phyloP scores from a whole-genome alignment of 2,329 filamentous ascomycete species.

The Nothophoma quercina region DNA sequence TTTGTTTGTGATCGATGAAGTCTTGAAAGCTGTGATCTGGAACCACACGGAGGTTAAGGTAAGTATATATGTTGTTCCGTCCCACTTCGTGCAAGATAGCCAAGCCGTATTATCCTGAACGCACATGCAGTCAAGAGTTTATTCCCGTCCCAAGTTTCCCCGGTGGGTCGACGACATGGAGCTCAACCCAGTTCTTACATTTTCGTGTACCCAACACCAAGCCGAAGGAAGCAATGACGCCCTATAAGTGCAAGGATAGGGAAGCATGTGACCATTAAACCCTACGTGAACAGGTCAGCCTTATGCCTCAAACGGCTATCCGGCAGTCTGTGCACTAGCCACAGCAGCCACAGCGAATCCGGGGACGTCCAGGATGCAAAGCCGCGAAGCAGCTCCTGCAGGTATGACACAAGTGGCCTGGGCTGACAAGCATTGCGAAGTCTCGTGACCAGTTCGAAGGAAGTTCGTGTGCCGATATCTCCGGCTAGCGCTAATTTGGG shows the following conservation, averaged over 20 bases:
- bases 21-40: slow-evolving; percentile 7
- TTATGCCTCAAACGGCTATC: slow-evolving; percentile 28
- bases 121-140: slow-evolving; percentile 12
- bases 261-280: slow-evolving; percentile 26
- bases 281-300: slow-evolving; percentile 26
- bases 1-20: background rate
- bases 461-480: slow-evolving; percentile 16
- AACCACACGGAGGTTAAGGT: background rate
- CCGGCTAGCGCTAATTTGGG: slow-evolving; percentile 19
- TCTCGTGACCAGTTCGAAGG: slow-evolving; percentile 22
- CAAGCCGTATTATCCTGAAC: slow-evolving; percentile 13
- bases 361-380: slow-evolving; percentile 14
- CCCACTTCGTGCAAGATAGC: background rate
- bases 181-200: slow-evolving; percentile 17
- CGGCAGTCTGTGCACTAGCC: slow-evolving; percentile 37
- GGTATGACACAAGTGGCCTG: slow-evolving; percentile 31
- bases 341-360: slow-evolving; percentile 39
- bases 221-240: slow-evolving; percentile 17
- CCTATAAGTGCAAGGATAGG: slow-evolving; percentile 14
- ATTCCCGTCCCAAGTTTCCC: slow-evolving; percentile 13
- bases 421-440: slow-evolving; percentile 17
- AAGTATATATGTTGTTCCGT: slow-evolving; percentile 15
- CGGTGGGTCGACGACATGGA: slow-evolving; percentile 7
- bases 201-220: slow-evolving; percentile 10
- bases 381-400: slow-evolving; percentile 21